phyloP scores from a whole-genome alignment of 169 alveolate species.

The Cystoisospora suis region DNA sequence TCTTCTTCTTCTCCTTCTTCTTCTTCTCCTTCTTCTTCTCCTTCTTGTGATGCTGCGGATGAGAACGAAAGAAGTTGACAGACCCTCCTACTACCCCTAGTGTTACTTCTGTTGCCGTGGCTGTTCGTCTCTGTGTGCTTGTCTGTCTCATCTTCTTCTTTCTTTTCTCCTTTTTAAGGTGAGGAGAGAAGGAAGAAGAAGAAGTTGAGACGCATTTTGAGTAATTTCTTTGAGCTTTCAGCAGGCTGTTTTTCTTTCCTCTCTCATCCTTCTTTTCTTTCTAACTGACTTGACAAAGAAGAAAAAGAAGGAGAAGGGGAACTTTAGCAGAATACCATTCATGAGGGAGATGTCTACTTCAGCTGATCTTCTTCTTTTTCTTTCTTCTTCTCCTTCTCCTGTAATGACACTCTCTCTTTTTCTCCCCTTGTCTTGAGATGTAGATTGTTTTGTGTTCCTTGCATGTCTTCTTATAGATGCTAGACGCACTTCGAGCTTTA shows the following conservation, averaged over 20 bases:
- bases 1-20: not conserved
- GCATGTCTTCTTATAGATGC: not conserved
- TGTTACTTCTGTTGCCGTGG: not conserved
- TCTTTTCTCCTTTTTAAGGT: not conserved
- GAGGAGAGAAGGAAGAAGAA: too few relatives aligned
- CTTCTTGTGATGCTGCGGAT: not conserved
- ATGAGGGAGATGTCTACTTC: too few relatives aligned
- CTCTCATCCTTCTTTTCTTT: not conserved
- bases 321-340: too few relatives aligned
- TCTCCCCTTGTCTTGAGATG: not conserved
- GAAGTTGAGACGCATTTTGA: too few relatives aligned
- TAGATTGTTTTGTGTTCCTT: not conserved
- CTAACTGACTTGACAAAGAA: not conserved
- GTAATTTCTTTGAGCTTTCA: too few relatives aligned
- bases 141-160: not conserved
- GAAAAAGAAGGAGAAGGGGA: too few relatives aligned
- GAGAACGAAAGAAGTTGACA: too few relatives aligned
- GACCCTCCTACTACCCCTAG: too few relatives aligned
- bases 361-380: not conserved
- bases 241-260: not conserved
- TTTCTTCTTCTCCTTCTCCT: not conserved
- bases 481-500: slow-evolving; percentile 46
- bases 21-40: not conserved
- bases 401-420: not conserved
- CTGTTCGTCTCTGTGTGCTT: not conserved